Base-by-base conservation (phyloP, 2,329 filamentous ascomycete species). In the Cytospora schulzeri region DNA sequence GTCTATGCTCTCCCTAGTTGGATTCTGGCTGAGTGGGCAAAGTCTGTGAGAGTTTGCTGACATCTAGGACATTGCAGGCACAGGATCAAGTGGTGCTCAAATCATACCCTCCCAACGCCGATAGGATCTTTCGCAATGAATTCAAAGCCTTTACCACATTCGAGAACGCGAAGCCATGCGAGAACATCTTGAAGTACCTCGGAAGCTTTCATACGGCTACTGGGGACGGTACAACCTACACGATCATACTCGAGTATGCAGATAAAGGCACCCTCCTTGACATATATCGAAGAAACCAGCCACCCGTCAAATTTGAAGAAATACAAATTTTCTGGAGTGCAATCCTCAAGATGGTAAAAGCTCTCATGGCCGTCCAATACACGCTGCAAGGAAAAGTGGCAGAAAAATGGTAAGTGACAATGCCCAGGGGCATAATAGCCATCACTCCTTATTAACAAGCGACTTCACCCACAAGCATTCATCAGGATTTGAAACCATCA, bases 401-500 rank as follows among this genome's bases (percentile, higher is more conserved):
- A 3, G 12, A 22, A 0, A 60, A 28, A 28, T 60, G 57, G 57
- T 60, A 38, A 17, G 57, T 38, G 14, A 5, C 3, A 15, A 17
- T 38, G 17, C 14, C 15, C 12, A 17, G 3, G 17, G 17, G 1
- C 35, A 14, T 38, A 38, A 38, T 17, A 38, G 35, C 12, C 35
- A 19, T 1, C 4, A 17, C 29, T 11, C 24, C 1, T 38, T 17
- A 28, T 41, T 60, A 24, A 60, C 12, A 1, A 28, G 15, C 35
- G 15, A 14, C 1, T 51, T 15, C 9, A 1, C 15, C 11, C 8
- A 28, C 15, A 9, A 59, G 57, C 9, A 31, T 60, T 19, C 50
- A 60, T 51, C 58, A 60, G 24, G 58, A 60, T 2, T 0, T 60
- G 8, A 60, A 60, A n/a, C 58, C 58, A 2, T 60, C 58, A 2